A percentile compares a stretch with the other conserved stretches of the same genome.
Conservation (phyloP, 2,329 filamentous ascomycete genomes). For the Monilinia fructigena region DNA sequence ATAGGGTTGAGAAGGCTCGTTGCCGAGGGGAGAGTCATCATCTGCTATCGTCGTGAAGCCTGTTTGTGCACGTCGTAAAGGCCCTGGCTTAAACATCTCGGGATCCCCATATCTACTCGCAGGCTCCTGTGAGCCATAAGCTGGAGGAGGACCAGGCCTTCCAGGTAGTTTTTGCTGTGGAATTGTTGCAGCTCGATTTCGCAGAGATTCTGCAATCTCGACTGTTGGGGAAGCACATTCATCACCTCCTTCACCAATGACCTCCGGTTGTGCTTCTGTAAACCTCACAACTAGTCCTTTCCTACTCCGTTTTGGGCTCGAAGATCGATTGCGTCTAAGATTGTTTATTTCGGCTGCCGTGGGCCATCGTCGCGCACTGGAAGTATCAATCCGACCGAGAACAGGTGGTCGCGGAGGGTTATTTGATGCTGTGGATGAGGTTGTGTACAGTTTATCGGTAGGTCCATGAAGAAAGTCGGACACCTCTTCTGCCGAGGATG, state of each 20-base stretch:
- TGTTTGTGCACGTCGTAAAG: constrained; percentile 58
- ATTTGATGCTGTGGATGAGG: constrained; percentile 45
- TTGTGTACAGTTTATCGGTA: constrained; percentile 54
- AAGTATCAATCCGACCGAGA: constrained; percentile 46
- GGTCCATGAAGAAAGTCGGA: constrained; percentile 59
- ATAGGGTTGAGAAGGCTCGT: not conserved
- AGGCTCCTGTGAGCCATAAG: constrained; percentile 21
- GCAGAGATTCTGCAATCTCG: constrained; percentile 61
- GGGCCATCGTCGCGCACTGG: constrained; percentile 52
- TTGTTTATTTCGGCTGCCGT: constrained; percentile 45
- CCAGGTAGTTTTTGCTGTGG: constrained; percentile 24
- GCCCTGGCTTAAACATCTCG: constrained; percentile 50
- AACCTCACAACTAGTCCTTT: constrained; percentile 77
- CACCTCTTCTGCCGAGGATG: constrained; percentile 48
- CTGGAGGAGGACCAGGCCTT: constrained; percentile 17
- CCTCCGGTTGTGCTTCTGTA: constrained; percentile 65
- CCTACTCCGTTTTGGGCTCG: constrained; percentile 47
- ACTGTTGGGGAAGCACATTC: constrained; percentile 58
- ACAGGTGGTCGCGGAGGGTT: constrained; percentile 25
- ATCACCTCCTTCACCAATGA: constrained; percentile 91
- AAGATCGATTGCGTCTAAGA: constrained; percentile 32
- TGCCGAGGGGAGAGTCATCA: constrained; percentile 19
- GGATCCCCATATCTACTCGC: constrained; percentile 18
- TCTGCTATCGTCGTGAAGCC: constrained; percentile 22
- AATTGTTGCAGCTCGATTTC: constrained; percentile 41